phyloP scores from a whole-genome alignment of 2,329 filamentous ascomycete genomes.

The Epichloe festucae region DNA sequence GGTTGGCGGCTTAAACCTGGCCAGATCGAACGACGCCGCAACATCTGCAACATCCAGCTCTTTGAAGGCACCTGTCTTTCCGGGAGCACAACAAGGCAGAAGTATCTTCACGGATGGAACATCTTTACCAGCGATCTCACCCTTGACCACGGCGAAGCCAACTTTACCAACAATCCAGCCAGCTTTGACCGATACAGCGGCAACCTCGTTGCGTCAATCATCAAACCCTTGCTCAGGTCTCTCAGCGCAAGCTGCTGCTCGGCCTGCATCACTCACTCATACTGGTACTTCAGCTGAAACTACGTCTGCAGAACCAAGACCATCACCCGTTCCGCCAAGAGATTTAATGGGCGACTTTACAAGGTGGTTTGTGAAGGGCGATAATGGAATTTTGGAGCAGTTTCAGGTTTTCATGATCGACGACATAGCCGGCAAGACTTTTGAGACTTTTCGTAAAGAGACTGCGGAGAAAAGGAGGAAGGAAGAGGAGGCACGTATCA shows the following conservation, averaged over 20 bases:
- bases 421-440: constrained; percentile 30
- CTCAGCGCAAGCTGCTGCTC: not conserved
- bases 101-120: not conserved
- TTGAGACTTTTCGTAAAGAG: constrained; percentile 25
- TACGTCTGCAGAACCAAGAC: not conserved
- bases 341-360: constrained; percentile 37
- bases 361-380: constrained; percentile 41
- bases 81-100: not conserved
- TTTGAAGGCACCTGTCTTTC: not conserved
- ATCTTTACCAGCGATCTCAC: not conserved
- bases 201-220: not conserved
- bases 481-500: constrained; percentile 34
- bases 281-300: not conserved
- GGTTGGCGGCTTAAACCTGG: not conserved
- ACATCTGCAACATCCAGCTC: not conserved
- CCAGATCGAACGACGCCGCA: not conserved
- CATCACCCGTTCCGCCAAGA: constrained; percentile 10
- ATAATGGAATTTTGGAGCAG: constrained; percentile 38
- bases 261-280: not conserved
- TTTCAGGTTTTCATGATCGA: constrained; percentile 34
- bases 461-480: constrained; percentile 27
- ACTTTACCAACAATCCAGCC: not conserved
- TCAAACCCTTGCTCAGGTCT: not conserved
- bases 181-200: not conserved
- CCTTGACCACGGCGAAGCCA: not conserved